Conservation (phyloP, 192 early-diverging fungal species). For the Podila epigama region DNA sequence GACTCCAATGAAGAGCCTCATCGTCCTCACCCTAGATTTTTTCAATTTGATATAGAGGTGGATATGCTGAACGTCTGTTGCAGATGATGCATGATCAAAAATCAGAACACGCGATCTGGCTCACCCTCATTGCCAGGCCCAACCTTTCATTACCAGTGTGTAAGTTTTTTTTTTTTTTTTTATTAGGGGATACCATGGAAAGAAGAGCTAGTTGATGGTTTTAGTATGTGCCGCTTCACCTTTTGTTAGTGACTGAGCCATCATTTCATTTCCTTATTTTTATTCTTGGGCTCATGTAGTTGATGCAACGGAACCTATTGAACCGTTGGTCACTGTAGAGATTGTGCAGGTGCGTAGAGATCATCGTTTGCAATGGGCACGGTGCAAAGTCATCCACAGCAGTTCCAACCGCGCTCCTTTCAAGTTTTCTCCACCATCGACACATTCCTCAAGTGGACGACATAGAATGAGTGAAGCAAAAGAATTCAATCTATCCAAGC, state of each 20-base stretch:
- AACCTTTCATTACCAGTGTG: no score
- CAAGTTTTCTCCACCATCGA: neutral
- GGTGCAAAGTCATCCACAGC: conserved; percentile 12
- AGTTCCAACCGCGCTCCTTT: conserved; percentile 22
- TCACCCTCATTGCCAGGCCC: conserved; percentile 12
- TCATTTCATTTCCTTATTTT: no score
- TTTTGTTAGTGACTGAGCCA: no score
- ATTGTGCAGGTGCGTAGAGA: conserved; percentile 12
- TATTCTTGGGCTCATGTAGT: neutral
- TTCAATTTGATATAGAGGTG: conserved; percentile 14
- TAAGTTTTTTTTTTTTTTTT: no score
- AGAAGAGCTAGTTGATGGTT: no score
- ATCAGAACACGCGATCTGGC: conserved; percentile 36
- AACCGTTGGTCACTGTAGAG: neutral
- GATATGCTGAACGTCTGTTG: conserved; percentile 23
- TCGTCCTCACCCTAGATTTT: no score
- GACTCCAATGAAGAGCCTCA: no score
- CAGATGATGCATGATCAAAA: conserved; percentile 25
- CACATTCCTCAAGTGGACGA: no score
- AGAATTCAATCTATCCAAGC: no score
- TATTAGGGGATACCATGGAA: no score
- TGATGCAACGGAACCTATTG: conserved; percentile 22
- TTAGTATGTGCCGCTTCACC: no score
- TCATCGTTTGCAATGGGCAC: conserved; percentile 20
- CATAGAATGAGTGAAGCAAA: no score